phyloP scores from a whole-genome alignment of 2,329 filamentous ascomycete genomes.

The Podosphaera aphanis region DNA sequence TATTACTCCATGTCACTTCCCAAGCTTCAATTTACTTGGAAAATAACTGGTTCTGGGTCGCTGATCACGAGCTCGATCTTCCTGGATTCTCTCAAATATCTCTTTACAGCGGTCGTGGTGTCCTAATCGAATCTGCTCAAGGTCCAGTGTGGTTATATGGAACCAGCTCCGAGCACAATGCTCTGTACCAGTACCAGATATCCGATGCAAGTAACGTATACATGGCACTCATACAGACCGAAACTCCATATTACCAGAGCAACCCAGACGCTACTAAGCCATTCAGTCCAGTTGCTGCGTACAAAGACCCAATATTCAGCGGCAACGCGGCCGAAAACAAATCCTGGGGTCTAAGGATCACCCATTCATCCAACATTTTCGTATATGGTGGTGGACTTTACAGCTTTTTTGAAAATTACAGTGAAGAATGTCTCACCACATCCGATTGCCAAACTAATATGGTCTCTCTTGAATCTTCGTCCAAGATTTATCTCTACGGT shows the following conservation, averaged over 20 bases:
- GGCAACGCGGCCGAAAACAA: slow-evolving; percentile 27
- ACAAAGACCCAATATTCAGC: slow-evolving; percentile 45
- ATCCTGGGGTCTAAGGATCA: slow-evolving; percentile 52
- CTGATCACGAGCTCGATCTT: slow-evolving; percentile 72
- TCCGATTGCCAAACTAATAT: slow-evolving; percentile 61
- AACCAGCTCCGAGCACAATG: slow-evolving; percentile 43
- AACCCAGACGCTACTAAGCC: slow-evolving; percentile 51
- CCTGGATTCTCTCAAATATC: slow-evolving; percentile 53
- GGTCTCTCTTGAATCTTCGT: slow-evolving; percentile 42
- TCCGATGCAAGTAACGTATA: slow-evolving; percentile 55
- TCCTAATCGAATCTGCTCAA: slow-evolving; percentile 44
- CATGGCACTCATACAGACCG: slow-evolving; percentile 66
- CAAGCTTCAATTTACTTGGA: slow-evolving; percentile 53
- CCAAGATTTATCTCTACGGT: slow-evolving; percentile 37
- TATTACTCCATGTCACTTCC: slow-evolving; percentile 41
- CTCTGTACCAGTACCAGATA: slow-evolving; percentile 69
- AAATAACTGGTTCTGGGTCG: slow-evolving; percentile 77
- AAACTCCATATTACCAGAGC: slow-evolving; percentile 73
- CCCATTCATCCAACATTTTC: slow-evolving; percentile 41
- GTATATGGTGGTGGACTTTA: slow-evolving; percentile 57
- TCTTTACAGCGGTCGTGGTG: slow-evolving; percentile 62
- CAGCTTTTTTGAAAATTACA: slow-evolving; percentile 68
- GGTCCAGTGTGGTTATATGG: slow-evolving; percentile 64
- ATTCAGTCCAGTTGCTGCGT: slow-evolving; percentile 33
- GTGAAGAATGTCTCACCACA: slow-evolving; percentile 39